Base-by-base conservation (phyloP, 1,284 basidiomycete species). In the Vanrija pseudolonga region DNA sequence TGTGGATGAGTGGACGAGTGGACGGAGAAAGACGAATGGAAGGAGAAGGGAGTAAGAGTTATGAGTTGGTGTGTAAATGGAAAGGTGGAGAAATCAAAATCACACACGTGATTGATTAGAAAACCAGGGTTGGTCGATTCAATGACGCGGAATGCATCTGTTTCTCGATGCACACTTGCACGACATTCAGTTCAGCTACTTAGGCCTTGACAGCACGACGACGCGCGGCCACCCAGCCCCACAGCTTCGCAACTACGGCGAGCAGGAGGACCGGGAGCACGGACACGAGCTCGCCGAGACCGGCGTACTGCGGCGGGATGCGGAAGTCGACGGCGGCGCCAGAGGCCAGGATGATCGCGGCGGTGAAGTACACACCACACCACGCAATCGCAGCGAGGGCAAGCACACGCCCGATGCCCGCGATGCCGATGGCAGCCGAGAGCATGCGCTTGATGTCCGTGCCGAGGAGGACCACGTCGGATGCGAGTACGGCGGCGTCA, bases 371-470 rank as follows among this genome's bases (percentile, higher is more conserved):
- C 6, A 56, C 23, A 9, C 20, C 47, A 46, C 58, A 56, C 58
- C 58, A 60, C 9, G 17, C 45, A 22, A 60, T 46, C 14, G 47
- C 40, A n/a, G 32, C 37, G 32, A 53, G n/a, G 17, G 50, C 50
- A 23, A 53, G 47, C 26, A 41, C 14, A 12, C 43, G 19, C 2
- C 48, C 44, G 12, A 23, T 12, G 6, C 18, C 3, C 17, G 58
- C 43, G 14, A 56, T 23, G 20, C 45, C 55, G 57, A 81, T 76
- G 17, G 24, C 32, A 6, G 42, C 47, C 9, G 18, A 3, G 7
- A 60, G 32, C 14, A 39, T 46, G 38, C 49, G 39, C 11, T 18
- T 8, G 17, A 60, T 22, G 32, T 50, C 41, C 8, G 19, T 23
- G 20, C 41, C 48, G 20, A 44, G 28, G 6, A 50, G 32, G 12